These are phyloP conservation scores for Hanseniaspora clermontiae DNA, from an alignment of 805 yeast genomes.

Conservation along the genomic window DNA sequence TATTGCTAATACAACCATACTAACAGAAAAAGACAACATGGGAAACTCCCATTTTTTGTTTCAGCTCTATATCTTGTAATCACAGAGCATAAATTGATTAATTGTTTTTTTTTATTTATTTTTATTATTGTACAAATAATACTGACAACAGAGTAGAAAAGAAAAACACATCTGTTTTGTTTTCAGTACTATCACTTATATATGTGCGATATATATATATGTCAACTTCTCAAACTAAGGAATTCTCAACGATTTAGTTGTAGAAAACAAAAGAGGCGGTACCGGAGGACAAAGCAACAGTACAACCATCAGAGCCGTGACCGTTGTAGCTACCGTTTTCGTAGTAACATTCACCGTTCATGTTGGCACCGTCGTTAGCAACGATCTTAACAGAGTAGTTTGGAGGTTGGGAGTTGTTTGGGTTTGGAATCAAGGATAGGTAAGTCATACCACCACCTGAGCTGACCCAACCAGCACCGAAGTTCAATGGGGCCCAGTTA, in stretches of 20 bases:
- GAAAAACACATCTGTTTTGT: no score
- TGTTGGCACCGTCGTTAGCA: slow-evolving; percentile 48
- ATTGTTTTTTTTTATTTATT: no score
- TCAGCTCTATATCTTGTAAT: no score
- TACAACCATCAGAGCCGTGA: slow-evolving; percentile 74
- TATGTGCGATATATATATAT: no score
- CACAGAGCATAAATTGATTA: no score
- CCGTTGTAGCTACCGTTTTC: slow-evolving; percentile 59
- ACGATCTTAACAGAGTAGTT: slow-evolving; percentile 71
- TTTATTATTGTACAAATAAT: no score
- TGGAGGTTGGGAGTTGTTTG: slow-evolving; percentile 61
- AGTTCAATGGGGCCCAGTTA: slow-evolving; percentile 95
- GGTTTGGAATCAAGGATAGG: slow-evolving; percentile 87
- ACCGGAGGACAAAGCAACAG: slow-evolving; percentile 79
- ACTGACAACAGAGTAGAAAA: not conserved
- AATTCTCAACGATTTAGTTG: no score
- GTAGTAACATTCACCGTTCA: slow-evolving; percentile 68
- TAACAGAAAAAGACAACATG: not conserved
- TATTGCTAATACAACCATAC: not conserved
- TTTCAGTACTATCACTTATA: not conserved
- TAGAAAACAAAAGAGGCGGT: slow-evolving; percentile 73
- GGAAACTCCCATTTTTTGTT: no score
- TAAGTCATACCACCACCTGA: slow-evolving; percentile 49
- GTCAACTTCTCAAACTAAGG: no score
- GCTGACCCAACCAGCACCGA: slow-evolving; percentile 76